Base-by-base conservation (phyloP, 2,329 filamentous ascomycete species). In the Parastagonospora avenae region DNA sequence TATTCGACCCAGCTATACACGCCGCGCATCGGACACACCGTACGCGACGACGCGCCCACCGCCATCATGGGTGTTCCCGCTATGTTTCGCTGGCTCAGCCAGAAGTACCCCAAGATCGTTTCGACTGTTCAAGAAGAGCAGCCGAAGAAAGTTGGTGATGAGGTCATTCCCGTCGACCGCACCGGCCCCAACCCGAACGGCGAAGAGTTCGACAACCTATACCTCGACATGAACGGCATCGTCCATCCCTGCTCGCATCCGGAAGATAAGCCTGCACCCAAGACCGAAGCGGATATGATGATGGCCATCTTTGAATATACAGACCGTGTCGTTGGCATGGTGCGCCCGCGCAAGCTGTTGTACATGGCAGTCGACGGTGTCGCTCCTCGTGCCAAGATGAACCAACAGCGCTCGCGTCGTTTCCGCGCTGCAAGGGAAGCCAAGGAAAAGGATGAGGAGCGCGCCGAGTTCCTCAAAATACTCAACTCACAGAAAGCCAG, bases 251-350 rank as follows among this genome's bases (percentile, higher is more conserved):
- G 94, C 78, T 96, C 93, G 40, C 94, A 99, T 77, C 94, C 94
- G 0, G 94, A 99, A 74, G 93, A 97, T 68, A 86, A 86, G 57
- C 92, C 94, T 2, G 86, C 94, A 4, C 94, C 94, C 9, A 89
- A 88, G 68, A 93, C 94, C 54, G 94, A 99, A 78, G 91, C 96
- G 73, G 94, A 97, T 77, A 99, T 99, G 94, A 99, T 99, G 94
- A 74, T 97, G 65, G 95, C 95, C 70, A 87, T 99, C 55, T 99
- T 99, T 81, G 91, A 89, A 71, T 99, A 99, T 76, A 99, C 94
- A n/a, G 92, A 99, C 71, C 89, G 94, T 53, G 92, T 99, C 19
- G 91, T 99, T 61, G 97, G 96, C 74, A 99, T 99, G 93, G 93
- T 96, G 60, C 90, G 94, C 54, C 94, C 94, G 8, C 87, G 94